phyloP scores from a whole-genome alignment of 2,329 filamentous ascomycete species.

The Penicillium sp. region DNA sequence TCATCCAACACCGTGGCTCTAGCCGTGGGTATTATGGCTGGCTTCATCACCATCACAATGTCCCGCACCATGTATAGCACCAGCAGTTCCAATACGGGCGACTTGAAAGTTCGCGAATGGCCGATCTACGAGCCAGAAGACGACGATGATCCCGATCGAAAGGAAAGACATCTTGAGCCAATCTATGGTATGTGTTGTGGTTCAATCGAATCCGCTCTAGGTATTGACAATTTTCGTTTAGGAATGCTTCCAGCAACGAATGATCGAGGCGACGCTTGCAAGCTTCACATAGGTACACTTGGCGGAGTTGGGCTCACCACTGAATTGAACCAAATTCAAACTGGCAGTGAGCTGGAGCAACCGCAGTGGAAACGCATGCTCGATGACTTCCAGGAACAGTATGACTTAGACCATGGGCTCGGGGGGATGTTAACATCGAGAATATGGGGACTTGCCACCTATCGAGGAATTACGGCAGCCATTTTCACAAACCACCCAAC shows the following conservation, averaged over 20 bases:
- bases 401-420: conserved; percentile 54
- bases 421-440: conserved; percentile 52
- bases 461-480: conserved; percentile 51
- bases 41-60: conserved; percentile 27
- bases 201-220: too few species aligned
- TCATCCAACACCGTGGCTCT: conserved; percentile 24
- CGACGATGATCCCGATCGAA: conserved; percentile 9
- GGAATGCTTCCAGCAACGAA: conserved; percentile 27
- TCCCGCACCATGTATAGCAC: conserved; percentile 18
- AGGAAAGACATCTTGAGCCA: conserved; percentile 31
- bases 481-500: conserved; percentile 58
- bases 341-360: conserved; percentile 1
- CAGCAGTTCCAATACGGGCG: conserved; percentile 1
- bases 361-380: conserved; percentile 34
- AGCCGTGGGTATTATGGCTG: conserved; percentile 26
- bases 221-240: conserved; percentile 22
- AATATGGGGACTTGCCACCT: conserved; percentile 57
- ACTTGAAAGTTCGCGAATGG: conserved; percentile 17
- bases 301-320: conserved; percentile 28
- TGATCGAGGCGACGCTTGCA: conserved; percentile 13
- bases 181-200: conserved; percentile 33
- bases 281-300: conserved; percentile 34
- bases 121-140: conserved; percentile 22
- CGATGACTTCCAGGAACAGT: conserved; percentile 42
- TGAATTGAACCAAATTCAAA: conserved; percentile 13